phyloP scores from a whole-genome alignment of 495 filamentous ascomycete species.

The Talaromyces stipitatus region DNA sequence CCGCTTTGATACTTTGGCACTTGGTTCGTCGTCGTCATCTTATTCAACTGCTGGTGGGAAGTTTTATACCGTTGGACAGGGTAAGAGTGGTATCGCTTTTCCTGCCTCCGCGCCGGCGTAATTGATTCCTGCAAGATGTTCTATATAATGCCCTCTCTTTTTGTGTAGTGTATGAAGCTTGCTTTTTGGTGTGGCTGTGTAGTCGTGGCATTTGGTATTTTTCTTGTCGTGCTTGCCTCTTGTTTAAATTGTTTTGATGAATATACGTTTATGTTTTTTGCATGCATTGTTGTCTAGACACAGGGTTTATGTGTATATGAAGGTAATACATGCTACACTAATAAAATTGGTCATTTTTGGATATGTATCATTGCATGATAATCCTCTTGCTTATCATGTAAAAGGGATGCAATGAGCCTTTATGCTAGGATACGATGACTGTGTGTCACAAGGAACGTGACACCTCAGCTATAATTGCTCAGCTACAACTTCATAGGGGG shows the following conservation, averaged over 20 bases:
- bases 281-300: not conserved
- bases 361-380: too few relatives aligned
- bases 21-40: constrained; percentile 21
- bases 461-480: too few relatives aligned
- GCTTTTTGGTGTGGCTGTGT: not conserved
- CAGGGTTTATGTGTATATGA: not conserved
- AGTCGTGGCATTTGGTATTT: not conserved
- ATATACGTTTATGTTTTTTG: not conserved
- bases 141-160: not conserved
- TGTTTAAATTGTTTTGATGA: not conserved
- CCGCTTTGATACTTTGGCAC: constrained; percentile 62
- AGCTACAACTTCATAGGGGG: too few relatives aligned
- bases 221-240: not conserved
- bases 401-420: too few relatives aligned
- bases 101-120: constrained; percentile 1
- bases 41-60: constrained; percentile 9
- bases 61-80: constrained; percentile 34
- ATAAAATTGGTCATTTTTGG: too few relatives aligned
- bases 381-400: too few relatives aligned
- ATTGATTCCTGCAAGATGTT: not conserved
- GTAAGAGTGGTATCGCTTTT: constrained; percentile 24
- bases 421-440: too few relatives aligned
- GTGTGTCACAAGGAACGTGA: too few relatives aligned
- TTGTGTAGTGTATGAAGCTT: not conserved
- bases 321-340: not conserved